Conservation (phyloP, 2,329 filamentous ascomycete species). For the Alternaria ventricosa region DNA sequence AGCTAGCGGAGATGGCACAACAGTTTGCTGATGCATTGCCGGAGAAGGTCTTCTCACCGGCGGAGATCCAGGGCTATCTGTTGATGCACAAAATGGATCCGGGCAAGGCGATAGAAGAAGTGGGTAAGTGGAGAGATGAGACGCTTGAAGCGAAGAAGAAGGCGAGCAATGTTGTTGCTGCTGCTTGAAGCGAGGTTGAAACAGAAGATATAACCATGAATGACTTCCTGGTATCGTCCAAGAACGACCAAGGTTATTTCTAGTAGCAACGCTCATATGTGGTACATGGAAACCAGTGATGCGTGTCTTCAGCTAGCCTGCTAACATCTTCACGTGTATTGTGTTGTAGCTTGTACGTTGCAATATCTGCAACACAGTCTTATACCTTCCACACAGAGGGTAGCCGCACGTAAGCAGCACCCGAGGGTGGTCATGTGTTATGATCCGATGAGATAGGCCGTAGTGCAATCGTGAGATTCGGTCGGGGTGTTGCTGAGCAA, state of each 20-base stretch:
- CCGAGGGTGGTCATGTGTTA: not conserved
- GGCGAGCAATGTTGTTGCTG: conserved; percentile 25
- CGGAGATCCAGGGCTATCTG: conserved; percentile 61
- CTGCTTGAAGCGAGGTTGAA: not conserved
- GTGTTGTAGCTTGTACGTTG: not conserved
- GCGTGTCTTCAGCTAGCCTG: not conserved
- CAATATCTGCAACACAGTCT: not conserved
- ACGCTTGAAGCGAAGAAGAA: conserved; percentile 42
- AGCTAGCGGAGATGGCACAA: conserved; percentile 51
- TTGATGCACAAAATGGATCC: conserved; percentile 60
- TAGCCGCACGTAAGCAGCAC: not conserved
- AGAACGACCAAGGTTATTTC: not conserved
- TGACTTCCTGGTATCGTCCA: not conserved
- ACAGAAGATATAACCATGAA: not conserved
- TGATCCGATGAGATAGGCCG: not conserved
- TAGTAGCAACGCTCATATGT: not conserved
- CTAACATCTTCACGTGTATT: not conserved
- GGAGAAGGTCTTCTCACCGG: conserved; percentile 57
- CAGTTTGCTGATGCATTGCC: conserved; percentile 56
- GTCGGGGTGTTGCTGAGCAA: not conserved
- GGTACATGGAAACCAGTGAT: not conserved
- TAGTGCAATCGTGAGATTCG: not conserved
- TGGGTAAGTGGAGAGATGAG: conserved; percentile 52
- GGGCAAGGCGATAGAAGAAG: conserved; percentile 51
- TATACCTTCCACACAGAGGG: not conserved